Evolutionary conservation across 495 filamentous ascomycete genomes (phyloP).

Genomic region (Neurospora sp.): DNA sequence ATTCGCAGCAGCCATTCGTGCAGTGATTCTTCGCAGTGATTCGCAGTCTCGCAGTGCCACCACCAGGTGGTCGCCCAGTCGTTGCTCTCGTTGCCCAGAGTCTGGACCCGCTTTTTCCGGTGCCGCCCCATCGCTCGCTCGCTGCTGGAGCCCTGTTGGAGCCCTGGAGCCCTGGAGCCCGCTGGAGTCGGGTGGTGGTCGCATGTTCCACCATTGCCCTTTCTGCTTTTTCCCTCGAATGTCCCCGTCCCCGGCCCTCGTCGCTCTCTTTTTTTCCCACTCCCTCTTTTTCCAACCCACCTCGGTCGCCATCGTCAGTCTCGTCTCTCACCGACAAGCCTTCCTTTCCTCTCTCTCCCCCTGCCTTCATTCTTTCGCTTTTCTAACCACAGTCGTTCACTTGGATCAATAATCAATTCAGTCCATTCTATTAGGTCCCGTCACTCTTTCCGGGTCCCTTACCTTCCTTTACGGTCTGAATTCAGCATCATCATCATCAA

Average conservation of each 20-base stretch:
- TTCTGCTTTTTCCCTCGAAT: slow-evolving; percentile 23
- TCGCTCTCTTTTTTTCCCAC: slow-evolving; percentile 18
- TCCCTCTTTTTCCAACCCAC: slow-evolving; percentile 25
- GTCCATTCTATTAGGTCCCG: slow-evolving; percentile 19
- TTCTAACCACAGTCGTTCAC: slow-evolving; percentile 35
- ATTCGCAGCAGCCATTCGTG: background rate
- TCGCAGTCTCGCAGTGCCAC: background rate
- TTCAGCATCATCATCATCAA: background rate
- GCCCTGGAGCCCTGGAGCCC: background rate
- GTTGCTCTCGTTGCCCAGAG: background rate
- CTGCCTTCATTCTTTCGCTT: slow-evolving; percentile 22
- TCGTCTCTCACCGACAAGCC: slow-evolving; percentile 21
- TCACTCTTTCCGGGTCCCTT: slow-evolving; percentile 31
- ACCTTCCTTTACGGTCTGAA: slow-evolving; percentile 20
- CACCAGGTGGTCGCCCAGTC: background rate
- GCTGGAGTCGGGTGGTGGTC: slow-evolving; percentile 7
- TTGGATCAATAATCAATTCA: slow-evolving; percentile 23
- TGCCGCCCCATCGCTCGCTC: background rate
- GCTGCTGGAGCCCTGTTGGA: background rate
- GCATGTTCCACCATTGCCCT: slow-evolving; percentile 15
- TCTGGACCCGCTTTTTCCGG: background rate
- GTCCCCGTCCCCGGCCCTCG: slow-evolving; percentile 23
- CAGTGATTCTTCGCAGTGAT: background rate
- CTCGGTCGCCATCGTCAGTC: slow-evolving; percentile 21
- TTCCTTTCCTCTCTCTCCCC: slow-evolving; percentile 19